These are phyloP conservation scores for Sicyos baderoa DNA, from an alignment of 306 rosid genomes.

Conservation along the genomic window DNA sequence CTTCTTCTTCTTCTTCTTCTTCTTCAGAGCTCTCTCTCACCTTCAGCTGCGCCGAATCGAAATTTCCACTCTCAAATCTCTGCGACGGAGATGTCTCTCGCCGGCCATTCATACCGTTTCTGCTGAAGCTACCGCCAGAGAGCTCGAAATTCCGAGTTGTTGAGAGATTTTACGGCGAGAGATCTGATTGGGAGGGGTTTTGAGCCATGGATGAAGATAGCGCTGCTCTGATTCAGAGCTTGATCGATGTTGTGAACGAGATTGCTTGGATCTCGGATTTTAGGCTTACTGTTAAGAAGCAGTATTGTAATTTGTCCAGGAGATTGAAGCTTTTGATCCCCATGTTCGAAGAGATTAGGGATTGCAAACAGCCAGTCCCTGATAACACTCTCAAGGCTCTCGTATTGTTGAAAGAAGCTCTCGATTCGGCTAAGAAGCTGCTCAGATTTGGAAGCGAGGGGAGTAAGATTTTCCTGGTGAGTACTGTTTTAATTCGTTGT, in stretches of 20 bases:
- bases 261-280: constrained; percentile 73
- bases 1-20: no score
- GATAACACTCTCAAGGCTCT: constrained; percentile 44
- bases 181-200: constrained; percentile 24
- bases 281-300: constrained; percentile 70
- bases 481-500: constrained; percentile 14
- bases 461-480: constrained; percentile 87
- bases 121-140: not conserved
- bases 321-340: constrained; percentile 81
- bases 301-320: constrained; percentile 76
- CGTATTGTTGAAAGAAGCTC: constrained; percentile 46
- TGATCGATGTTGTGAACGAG: constrained; percentile 59
- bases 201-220: constrained; percentile 61
- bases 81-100: not conserved
- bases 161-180: constrained; percentile 12
- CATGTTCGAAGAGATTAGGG: constrained; percentile 87
- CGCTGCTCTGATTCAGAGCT: constrained; percentile 32
- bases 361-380: constrained; percentile 37
- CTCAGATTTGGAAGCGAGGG: constrained; percentile 78
- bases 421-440: constrained; percentile 55
- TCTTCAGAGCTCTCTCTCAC: not conserved
- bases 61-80: not conserved
- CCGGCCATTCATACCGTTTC: constrained; percentile 7
- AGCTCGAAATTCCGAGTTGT: not conserved
- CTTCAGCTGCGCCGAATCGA: not conserved